Evolutionary conservation across 768 basidiomycete genomes (phyloP), one percentile per base, ranked within the genome.

Genomic region (Tylopilus rubrobrunneus): DNA sequence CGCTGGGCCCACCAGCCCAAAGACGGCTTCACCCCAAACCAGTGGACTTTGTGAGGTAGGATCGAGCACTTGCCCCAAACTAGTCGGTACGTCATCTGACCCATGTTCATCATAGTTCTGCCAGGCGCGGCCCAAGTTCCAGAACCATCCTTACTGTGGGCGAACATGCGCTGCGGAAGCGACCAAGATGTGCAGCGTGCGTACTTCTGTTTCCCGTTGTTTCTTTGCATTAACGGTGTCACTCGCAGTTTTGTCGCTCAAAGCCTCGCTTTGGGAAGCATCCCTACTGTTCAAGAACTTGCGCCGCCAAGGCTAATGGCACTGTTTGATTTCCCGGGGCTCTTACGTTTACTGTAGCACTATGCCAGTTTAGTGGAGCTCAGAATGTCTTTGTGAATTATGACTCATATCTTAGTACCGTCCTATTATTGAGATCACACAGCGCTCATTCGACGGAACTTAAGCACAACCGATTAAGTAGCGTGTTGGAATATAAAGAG

Each of bases 151-250:
- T 48, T 86, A 76, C 60, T 86, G 85, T 54, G 81, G 85, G 51
- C 82, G 83, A 74, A 81, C 78, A 49, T 86, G 85, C 60, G 84
- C 83, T 17, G 65, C 75, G 15, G 55, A 74, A 46, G 83, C 83
- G 21, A 54, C 56, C 15, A 70, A 60, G 41, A 57, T 57, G 60
- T 70, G 68, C 34, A 64, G 57, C 7, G 68, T 69, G 40, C 29
- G 70, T 61, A 33, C 46, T 31, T 31, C 15, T 12, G 15, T 31
- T 40, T 28, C 40, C 14, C n/a, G 2, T 21, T 4, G 21, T 39
- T 42, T 28, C 29, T 29, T 36, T 25, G 17, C 23, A 10, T 43
- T 15, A 23, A 17, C 2, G 21, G 48, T 19, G 46, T 43, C 41
- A 33, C 37, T 11, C 7, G 31, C 15, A 70, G 68, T 59, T 65